Conservation (phyloP, 1,284 basidiomycete genomes). For the Phylloporus gajari region DNA sequence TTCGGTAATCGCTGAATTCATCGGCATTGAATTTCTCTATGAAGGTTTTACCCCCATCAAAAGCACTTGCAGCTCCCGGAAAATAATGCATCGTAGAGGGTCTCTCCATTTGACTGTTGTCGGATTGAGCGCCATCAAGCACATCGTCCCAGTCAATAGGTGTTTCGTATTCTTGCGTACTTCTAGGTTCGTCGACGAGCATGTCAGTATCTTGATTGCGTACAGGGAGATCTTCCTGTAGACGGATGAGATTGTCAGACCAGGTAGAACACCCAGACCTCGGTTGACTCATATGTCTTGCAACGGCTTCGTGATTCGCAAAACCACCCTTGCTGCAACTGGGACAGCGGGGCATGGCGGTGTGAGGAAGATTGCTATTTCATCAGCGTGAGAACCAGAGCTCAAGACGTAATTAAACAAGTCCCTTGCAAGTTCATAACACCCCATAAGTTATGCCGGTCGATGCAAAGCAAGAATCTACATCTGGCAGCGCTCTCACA, state of each 20-base stretch:
- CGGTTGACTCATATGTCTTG: conserved; percentile 1
- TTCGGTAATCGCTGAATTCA: too few species aligned
- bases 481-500: too few species aligned
- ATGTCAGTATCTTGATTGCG: not conserved
- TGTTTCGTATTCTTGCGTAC: too few species aligned
- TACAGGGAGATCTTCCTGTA: too few species aligned
- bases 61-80: too few species aligned
- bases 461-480: too few species aligned
- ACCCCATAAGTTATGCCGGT: too few species aligned
- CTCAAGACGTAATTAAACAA: too few species aligned
- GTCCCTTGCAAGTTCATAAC: too few species aligned
- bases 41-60: not conserved
- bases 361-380: not conserved
- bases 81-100: not conserved
- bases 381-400: not conserved
- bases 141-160: not conserved
- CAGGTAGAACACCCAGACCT: not conserved
- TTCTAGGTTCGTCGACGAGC: too few species aligned
- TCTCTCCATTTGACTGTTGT: not conserved
- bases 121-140: not conserved
- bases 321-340: not conserved
- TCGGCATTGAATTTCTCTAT: not conserved
- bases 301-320: not conserved
- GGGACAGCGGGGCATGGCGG: too few species aligned
- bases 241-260: too few species aligned